Evolutionary conservation across 169 alveolate genomes (phyloP), one percentile per base, ranked within the genome.

Genomic region (Eimeria necatrix): DNA sequence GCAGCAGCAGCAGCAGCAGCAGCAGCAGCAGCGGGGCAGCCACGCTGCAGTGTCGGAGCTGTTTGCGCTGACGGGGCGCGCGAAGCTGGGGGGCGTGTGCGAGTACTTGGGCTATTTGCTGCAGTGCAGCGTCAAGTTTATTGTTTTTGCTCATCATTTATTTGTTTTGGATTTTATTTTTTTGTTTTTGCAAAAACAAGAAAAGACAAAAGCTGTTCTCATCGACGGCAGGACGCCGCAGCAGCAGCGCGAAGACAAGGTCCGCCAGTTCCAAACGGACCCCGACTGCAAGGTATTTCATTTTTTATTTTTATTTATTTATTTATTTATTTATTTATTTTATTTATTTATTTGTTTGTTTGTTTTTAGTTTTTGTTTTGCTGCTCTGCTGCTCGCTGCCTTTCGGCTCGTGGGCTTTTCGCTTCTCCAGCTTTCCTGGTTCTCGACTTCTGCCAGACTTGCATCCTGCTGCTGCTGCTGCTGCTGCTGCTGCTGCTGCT

Each of bases 101-200:
- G 99, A 99, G 68, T 99, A 98, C 94, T 96, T 99, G 32, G 97
- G 97, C 22, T 98, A 99, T 81, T 93, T 99, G 76, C 94, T 99
- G 56, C 99, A 98, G 89, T 97, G 97, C 78, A 97, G 97, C 49
- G 94, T 94, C 73, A 99, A 99, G 97, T 98, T 98, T 95, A 94
- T 99, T 61, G 96, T 99, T 48, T 99, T 99, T 94, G 99, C 99
- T 48, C 99, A 99, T 94, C 99, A 99, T 95, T 93, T 96, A 46
- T 97, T 95, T 71, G 98, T 99, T 93, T 94, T 99, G 74, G 99
- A 98, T 93, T 98, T 98, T 87, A 95, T 99, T 7, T 99, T 98
- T 95, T 94, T 53, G 68, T 46, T 26, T 18, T 60, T 41, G n/a
- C 48, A 0, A 60, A 51, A 71, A 85, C 61, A 18, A 18, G 94